A percentile compares a stretch with the other conserved stretches of the same genome.
These are phyloP conservation scores for Sporothrix euskadiensis DNA, from an alignment of 2,329 filamentous ascomycete genomes.

Conservation along the genomic window DNA sequence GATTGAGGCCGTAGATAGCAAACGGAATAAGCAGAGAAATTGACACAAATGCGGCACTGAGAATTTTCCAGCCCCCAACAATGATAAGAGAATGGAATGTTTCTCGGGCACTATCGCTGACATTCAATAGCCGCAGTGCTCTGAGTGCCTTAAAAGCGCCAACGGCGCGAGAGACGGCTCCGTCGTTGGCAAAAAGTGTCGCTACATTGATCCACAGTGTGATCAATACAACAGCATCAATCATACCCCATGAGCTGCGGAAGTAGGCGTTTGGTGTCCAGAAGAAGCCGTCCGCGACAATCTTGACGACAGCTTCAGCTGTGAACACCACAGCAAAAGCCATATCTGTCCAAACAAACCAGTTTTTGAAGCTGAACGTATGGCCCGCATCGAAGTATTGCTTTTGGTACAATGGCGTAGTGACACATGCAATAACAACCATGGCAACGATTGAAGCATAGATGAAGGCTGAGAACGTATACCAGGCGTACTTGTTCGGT, in stretches of 20 bases:
- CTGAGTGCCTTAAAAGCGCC: constrained; percentile 96
- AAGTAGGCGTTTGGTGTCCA: constrained; percentile 98
- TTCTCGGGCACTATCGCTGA: constrained; percentile 91
- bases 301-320: constrained; percentile 83
- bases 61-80: constrained; percentile 88
- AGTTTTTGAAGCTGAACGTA: constrained; percentile 66
- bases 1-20: constrained; percentile 89
- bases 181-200: constrained; percentile 78
- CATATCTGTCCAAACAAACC: constrained; percentile 94
- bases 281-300: constrained; percentile 91
- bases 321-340: constrained; percentile 87
- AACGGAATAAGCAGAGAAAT: constrained; percentile 93
- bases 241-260: constrained; percentile 93
- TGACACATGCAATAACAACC: constrained; percentile 94
- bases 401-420: constrained; percentile 91
- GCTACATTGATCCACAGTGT: constrained; percentile 95
- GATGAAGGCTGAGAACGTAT: constrained; percentile 87
- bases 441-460: constrained; percentile 94
- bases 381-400: constrained; percentile 69
- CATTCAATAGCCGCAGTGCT: constrained; percentile 86
- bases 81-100: constrained; percentile 98
- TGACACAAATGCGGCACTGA: constrained; percentile 90
- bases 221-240: constrained; percentile 85
- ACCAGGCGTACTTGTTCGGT: constrained; percentile 89
- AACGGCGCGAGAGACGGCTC: constrained; percentile 82